phyloP scores from a whole-genome alignment of 805 yeast species.

The Hanseniaspora guilliermondii region DNA sequence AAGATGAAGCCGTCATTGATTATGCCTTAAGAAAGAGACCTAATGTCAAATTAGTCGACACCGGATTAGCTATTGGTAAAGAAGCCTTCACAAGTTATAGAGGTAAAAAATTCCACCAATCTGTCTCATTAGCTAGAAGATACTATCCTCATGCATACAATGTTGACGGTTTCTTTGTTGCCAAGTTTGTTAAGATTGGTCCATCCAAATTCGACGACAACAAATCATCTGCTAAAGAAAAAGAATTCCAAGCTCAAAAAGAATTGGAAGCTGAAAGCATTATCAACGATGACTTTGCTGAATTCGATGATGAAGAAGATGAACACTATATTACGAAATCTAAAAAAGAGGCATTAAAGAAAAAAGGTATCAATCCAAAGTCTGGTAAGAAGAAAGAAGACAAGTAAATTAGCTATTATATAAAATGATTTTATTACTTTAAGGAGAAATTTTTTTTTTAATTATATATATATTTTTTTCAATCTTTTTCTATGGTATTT shows the following conservation, averaged over 20 bases:
- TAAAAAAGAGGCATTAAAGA: slow-evolving; percentile 50
- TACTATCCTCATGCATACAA: slow-evolving; percentile 97
- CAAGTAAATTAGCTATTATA: background rate
- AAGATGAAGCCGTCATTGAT: slow-evolving; percentile 97
- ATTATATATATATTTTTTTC: background rate
- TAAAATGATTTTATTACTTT: slow-evolving; percentile 1
- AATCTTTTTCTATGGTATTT: slow-evolving; percentile 29
- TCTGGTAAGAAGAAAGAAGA: slow-evolving; percentile 19
- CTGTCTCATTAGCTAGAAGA: slow-evolving; percentile 72
- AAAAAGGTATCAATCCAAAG: slow-evolving; percentile 62
- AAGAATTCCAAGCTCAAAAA: slow-evolving; percentile 66
- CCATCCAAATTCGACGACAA: slow-evolving; percentile 74
- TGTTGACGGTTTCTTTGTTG: slow-evolving; percentile 97
- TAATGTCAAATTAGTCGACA: slow-evolving; percentile 83
- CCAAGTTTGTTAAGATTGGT: slow-evolving; percentile 85
- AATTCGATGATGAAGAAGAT: slow-evolving; percentile 67
- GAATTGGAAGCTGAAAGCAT: slow-evolving; percentile 74
- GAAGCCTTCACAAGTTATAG: slow-evolving; percentile 89
- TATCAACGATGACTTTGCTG: slow-evolving; percentile 76
- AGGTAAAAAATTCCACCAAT: slow-evolving; percentile 79
- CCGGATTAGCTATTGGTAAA: slow-evolving; percentile 86
- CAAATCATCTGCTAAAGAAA: slow-evolving; percentile 79
- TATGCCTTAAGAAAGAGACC: slow-evolving; percentile 94
- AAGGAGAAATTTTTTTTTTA: background rate
- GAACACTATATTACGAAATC: slow-evolving; percentile 56